Conservation (phyloP, 352 stramenopile species). For the Phytophthora syringae region DNA sequence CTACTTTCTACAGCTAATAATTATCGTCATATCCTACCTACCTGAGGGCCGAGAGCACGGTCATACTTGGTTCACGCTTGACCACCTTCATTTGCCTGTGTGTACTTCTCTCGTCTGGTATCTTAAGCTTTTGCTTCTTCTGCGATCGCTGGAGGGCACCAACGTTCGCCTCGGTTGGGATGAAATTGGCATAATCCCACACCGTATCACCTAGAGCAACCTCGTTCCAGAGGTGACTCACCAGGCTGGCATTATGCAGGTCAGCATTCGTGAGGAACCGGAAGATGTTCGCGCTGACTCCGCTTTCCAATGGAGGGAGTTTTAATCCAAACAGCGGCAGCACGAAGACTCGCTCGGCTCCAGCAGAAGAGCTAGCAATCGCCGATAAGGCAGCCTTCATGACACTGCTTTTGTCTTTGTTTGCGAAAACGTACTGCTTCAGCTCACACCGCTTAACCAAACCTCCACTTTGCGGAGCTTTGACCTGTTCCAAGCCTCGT, state of each 20-base stretch:
- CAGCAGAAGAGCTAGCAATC: slow-evolving; percentile 16
- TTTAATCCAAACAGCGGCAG: slow-evolving; percentile 74
- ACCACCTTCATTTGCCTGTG: slow-evolving; percentile 11
- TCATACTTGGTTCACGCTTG: slow-evolving; percentile 27
- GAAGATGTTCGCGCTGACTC: slow-evolving; percentile 70
- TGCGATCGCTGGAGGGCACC: slow-evolving; percentile 4
- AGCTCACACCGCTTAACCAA: slow-evolving; percentile 21
- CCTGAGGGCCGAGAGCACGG: slow-evolving; percentile 30
- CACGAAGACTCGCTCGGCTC: slow-evolving; percentile 55
- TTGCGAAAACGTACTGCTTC: slow-evolving; percentile 5
- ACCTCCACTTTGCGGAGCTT: not conserved
- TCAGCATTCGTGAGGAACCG: slow-evolving; percentile 77
- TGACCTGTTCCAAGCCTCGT: not conserved
- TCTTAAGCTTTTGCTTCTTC: slow-evolving; percentile 21
- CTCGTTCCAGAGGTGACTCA: slow-evolving; percentile 84
- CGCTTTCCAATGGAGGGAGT: slow-evolving; percentile 65
- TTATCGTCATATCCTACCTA: slow-evolving; percentile 38
- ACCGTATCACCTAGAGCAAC: slow-evolving; percentile 73
- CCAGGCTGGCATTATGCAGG: slow-evolving; percentile 86
- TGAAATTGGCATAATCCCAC: slow-evolving; percentile 85
- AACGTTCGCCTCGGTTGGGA: slow-evolving; percentile 23
- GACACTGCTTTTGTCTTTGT: slow-evolving; percentile 6
- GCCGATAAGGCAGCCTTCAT: slow-evolving; percentile 34
- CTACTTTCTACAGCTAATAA: slow-evolving; percentile 38
- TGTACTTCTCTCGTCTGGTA: not conserved